A percentile compares a stretch with the other conserved stretches of the same genome.
phyloP scores from a whole-genome alignment of 371 early-diverging fungal species.

The Apophysomyces sp. region DNA sequence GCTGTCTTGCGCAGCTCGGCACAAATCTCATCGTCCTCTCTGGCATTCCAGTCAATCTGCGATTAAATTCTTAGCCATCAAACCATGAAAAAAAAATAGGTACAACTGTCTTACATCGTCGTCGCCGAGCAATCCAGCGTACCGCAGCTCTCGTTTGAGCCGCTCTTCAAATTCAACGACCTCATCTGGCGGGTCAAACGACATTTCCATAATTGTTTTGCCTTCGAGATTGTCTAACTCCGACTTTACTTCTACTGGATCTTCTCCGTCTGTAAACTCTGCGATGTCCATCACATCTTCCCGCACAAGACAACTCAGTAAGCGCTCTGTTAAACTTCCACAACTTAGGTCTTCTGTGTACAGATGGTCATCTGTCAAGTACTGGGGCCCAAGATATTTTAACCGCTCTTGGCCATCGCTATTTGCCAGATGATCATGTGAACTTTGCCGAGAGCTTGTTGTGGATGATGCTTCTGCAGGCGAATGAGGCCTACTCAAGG shows the following conservation, averaged over 20 bases:
- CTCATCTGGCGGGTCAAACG: constrained; percentile 24
- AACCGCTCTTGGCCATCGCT: constrained; percentile 10
- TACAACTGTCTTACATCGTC: constrained; percentile 58
- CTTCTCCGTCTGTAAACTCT: constrained; percentile 24
- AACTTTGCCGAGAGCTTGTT: constrained; percentile 22
- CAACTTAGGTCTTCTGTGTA: constrained; percentile 58
- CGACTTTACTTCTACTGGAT: constrained; percentile 6
- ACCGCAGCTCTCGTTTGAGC: constrained; percentile 76
- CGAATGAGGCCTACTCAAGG: constrained; percentile 39
- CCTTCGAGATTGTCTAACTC: constrained; percentile 5
- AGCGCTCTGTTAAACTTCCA: constrained; percentile 75
- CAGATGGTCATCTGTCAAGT: constrained; percentile 59
- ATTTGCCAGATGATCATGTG: constrained; percentile 18
- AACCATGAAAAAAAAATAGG: not conserved
- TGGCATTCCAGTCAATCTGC: constrained; percentile 68
- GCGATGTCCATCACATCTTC: constrained; percentile 54
- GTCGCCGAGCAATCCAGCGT: constrained; percentile 79
- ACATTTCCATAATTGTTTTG: constrained; percentile 19
- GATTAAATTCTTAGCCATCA: not conserved
- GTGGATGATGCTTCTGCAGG: constrained; percentile 16
- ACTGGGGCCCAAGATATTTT: constrained; percentile 23
- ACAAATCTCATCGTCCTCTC: constrained; percentile 87
- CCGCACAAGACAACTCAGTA: constrained; percentile 67
- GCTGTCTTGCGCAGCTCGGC: constrained; percentile 68
- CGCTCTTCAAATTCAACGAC: constrained; percentile 73